Conservation (phyloP, 2,329 filamentous ascomycete genomes). For the Talaromyces sp. region DNA sequence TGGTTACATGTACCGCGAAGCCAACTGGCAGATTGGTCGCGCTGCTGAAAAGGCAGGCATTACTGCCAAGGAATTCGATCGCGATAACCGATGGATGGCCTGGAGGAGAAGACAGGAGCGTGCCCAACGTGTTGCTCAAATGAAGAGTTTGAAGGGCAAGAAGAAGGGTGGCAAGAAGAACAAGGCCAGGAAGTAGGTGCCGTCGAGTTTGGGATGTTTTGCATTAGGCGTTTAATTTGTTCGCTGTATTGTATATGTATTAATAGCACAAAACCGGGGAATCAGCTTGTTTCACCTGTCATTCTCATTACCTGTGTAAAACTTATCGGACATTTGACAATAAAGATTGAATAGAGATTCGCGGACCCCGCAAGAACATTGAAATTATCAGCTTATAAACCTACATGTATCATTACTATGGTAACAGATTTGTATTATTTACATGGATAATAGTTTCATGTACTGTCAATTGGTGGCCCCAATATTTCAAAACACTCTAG, state of each 20-base stretch:
- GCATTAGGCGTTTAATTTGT: not conserved
- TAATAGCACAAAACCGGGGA: not conserved
- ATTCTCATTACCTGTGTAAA: not conserved
- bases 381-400: too few species aligned
- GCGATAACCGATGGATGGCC: conserved; percentile 58
- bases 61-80: conserved; percentile 51
- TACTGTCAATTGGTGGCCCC: too few species aligned
- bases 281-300: not conserved
- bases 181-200: conserved; percentile 21
- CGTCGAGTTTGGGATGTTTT: conserved; percentile 1
- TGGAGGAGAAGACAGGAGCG: conserved; percentile 57
- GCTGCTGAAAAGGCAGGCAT: conserved; percentile 57
- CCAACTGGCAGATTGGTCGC: conserved; percentile 64
- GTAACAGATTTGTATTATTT: too few species aligned
- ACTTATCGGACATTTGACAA: not conserved
- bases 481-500: too few species aligned
- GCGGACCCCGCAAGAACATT: not conserved
- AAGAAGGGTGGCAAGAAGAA: conserved; percentile 35
- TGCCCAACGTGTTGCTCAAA: conserved; percentile 48
- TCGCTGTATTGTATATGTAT: conserved; percentile 11
- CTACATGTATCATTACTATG: too few species aligned
- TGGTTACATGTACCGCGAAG: conserved; percentile 60
- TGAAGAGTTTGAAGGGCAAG: conserved; percentile 49
- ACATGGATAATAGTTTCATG: too few species aligned
- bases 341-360: not conserved